Evolutionary conservation across 1,284 basidiomycete species (phyloP).

Genomic region (Takashimella koratensis): DNA sequence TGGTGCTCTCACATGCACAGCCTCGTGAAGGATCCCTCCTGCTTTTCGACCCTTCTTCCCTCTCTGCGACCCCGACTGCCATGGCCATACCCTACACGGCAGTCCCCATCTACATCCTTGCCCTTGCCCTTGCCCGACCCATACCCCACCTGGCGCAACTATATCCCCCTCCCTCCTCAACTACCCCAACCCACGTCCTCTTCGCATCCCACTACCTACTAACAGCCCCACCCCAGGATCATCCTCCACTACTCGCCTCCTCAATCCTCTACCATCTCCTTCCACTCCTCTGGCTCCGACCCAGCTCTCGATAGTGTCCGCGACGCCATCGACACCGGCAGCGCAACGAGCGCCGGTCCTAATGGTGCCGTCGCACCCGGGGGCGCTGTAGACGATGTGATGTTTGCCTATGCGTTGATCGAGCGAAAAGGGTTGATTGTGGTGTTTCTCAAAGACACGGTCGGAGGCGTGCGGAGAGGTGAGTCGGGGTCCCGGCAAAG

Average conservation of each 20-base stretch:
- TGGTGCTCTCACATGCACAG: background rate
- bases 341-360: background rate
- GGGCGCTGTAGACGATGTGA: conserved; percentile 11
- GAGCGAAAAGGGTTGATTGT: conserved; percentile 24
- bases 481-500: no score
- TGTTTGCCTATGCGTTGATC: conserved; percentile 29
- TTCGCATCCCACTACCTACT: no score
- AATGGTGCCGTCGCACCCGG: background rate
- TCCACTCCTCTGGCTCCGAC: conserved; percentile 20
- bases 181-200: no score
- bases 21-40: background rate
- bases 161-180: no score
- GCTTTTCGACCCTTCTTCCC: background rate
- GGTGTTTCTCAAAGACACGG: conserved; percentile 15
- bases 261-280: conserved; percentile 12
- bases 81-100: no score
- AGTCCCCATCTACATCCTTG: no score
- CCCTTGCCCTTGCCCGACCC: no score
- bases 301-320: conserved; percentile 18
- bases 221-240: conserved; percentile 17
- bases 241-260: conserved; percentile 25
- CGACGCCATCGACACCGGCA: conserved; percentile 1
- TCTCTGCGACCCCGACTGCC: no score
- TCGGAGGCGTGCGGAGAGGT: conserved; percentile 24
- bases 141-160: no score